These are phyloP conservation scores for Aspergillus viridinutans DNA, from an alignment of 2,329 filamentous ascomycete species.

Conservation along the genomic window DNA sequence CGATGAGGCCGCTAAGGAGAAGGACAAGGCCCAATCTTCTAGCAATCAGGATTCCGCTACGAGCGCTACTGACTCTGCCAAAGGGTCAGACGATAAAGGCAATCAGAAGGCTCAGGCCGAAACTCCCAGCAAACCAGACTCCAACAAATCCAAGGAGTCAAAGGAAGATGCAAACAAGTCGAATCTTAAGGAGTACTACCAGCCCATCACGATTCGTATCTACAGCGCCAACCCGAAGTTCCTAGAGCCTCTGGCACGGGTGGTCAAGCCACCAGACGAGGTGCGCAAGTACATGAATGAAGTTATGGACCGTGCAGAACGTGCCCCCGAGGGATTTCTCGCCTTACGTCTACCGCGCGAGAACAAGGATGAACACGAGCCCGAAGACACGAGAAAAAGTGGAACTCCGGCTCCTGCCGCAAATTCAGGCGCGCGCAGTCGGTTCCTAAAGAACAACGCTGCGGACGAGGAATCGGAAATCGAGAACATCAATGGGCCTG, in stretches of 20 bases:
- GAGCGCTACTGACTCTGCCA: constrained; percentile 9
- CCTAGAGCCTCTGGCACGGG: constrained; percentile 52
- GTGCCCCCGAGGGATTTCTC: constrained; percentile 53
- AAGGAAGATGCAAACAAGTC: constrained; percentile 13
- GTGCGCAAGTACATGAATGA: constrained; percentile 54
- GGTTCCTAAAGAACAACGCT: constrained; percentile 19
- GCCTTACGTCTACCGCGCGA: constrained; percentile 53
- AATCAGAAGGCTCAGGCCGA: constrained; percentile 4
- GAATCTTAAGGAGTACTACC: constrained; percentile 45
- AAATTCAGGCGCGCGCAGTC: constrained; percentile 15
- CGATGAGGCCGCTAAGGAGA: constrained; percentile 3
- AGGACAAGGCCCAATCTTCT: constrained; percentile 3
- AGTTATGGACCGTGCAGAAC: constrained; percentile 53
- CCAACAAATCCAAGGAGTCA: constrained; percentile 4
- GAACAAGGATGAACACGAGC: constrained; percentile 23
- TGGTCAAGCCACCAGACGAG: constrained; percentile 52
- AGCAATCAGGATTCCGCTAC: constrained; percentile 7
- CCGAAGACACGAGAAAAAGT: constrained; percentile 15
- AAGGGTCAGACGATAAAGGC: constrained; percentile 15
- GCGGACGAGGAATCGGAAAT: constrained; percentile 23
- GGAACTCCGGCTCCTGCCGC: constrained; percentile 19
- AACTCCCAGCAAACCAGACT: constrained; percentile 4
- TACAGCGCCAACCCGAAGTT: constrained; percentile 49
- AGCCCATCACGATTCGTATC: constrained; percentile 55
- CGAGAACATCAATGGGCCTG: constrained; percentile 6